Base-by-base conservation (phyloP, 257 asterid species). In the Gardenia jasminoides region DNA sequence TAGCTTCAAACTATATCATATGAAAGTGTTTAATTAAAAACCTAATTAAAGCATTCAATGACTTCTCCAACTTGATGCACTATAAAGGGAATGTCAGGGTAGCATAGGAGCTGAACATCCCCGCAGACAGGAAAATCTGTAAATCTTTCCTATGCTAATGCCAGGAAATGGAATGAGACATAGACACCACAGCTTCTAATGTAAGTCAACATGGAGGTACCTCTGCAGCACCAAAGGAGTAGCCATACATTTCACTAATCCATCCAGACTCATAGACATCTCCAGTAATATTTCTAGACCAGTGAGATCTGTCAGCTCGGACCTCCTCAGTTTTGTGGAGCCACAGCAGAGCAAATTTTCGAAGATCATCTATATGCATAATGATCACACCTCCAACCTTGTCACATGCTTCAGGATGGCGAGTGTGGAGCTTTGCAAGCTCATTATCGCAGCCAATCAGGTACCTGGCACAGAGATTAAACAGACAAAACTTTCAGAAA, bases 221-320 rank as follows among this genome's bases (percentile, higher is more conserved):
- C 99, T 96, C 99, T 30, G 99, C 94, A 54, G 98, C 99, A 83
- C 92, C 99, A 76, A 96, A 96, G 66, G 97, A 90, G 91, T 96
- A 96, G 73, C 99, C 99, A 82, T 96, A 96, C 99, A 96, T 96
- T 89, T 96, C 97, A 77, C 98, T 96, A 69, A 96, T 93, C 99
- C 98, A 96, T 77, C 98, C 99, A 67, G 98, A 83, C 86, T 96
- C 98, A 50, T 96, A 96, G 66, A 93, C 81, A 81, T 96, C 99
- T 56, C 99, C 99, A 0, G 98, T 96, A 30, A 93, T 81, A 84
- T 91, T 85, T 84, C 83, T 91, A 48, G 99, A 87, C 96, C 97
- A 96, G 79, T 91, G 99, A 83, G 91, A 89, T 84, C 83, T 84
- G 81, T 96, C 98, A 7, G 93, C 94, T 80, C 97, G 90, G 44